Base-by-base conservation (phyloP, 2,329 filamentous ascomycete species). In the Sporothrix curviconia region DNA sequence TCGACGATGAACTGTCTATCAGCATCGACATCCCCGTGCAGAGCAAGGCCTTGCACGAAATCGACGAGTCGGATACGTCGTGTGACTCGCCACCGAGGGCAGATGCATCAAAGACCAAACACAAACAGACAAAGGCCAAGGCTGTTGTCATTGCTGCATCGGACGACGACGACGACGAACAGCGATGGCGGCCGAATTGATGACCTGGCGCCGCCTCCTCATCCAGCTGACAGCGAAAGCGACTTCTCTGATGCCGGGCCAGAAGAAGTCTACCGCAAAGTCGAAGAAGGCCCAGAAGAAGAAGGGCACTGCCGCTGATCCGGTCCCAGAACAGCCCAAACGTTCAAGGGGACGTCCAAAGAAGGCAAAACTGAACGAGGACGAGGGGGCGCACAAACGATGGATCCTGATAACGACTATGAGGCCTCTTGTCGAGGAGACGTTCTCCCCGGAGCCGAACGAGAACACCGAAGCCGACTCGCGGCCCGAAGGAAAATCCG, bases 211-310 rank as follows among this genome's bases (percentile, higher is more conserved):
- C 19, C 7, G 1, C 22, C 9, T 49, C 28, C 30, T 22, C 51
- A 19, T 11, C 39, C 24, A 5, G 50, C 25, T 7, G 50, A 43
- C n/a, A 43, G 28, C 7, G 32, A 55, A 11, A 55, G 32, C 32
- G 42, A 47, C 34, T 25, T 39, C 12, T 30, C 43, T 7, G 53
- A 24, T 24, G 34, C 12, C 22, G 11, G 4, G n/a, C 9, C 22
- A 39, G 17, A 7, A 44, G 3, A n/a, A 22, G n/a, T 11, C 17
- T n/a, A n/a, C n/a, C n/a, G n/a, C 11, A 67, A 66, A 56, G 74
- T 70, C 37, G 51, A 54, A 59, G 68, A 76, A 51, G 76, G 76
- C 4, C 69, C 76, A 11, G 19, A 6, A 14, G n/a, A 59, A 44
- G n/a, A 46, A 53, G 36, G 28, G 28, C 28, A 6, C 6, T 5